Evolutionary conservation across 306 rosid genomes (phyloP), one percentile per base, ranked within the genome.

Genomic region (Ammopiptanthus mongolicus): DNA sequence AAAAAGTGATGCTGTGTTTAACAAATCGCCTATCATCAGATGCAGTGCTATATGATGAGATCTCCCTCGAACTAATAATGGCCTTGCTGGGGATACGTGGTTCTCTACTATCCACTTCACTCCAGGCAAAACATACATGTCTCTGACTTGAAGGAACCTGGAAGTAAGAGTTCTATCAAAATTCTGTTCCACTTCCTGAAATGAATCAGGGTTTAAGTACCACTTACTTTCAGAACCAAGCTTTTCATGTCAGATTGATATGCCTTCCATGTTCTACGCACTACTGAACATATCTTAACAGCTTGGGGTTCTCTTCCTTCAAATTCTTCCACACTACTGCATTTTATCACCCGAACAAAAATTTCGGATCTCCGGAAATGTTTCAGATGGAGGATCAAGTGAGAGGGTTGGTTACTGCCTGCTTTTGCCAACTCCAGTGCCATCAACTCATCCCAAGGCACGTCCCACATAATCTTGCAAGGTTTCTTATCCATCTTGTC

Each of bases 131-230:
- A 64, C 71, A 78, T 59, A 92, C 99, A 33, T 79, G 78, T 83
- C 97, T 87, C 88, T 95, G 97, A 83, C 97, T 90, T 62, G 99
- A 87, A 71, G 99, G 99, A 90, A 95, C 99, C 99, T 95, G 86
- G 78, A 74, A 78, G 76, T 41, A 37, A 71, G 42, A 73, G 75
- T 39, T 76, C 62, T 53, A 64, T 83, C 69, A 88, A 81, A 59
- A 62, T 58, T 48, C 61, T 56, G 77, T 53, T 72, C 78, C 62
- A 11, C 76, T 33, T 76, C 68, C 52, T 23, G 47, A 46, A 61
- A 77, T 73, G 48, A 82, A 78, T 41, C 25, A 78, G 29, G 44
- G 31, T 69, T 48, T 65, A 59, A 36, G 53, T 57, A 72, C 48
- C 46, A 71, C 85, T 57, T 11, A 95, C 99, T 88, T 92, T 95